phyloP scores from a whole-genome alignment of 2,329 filamentous ascomycete species.

The Colletotrichum australisinense region DNA sequence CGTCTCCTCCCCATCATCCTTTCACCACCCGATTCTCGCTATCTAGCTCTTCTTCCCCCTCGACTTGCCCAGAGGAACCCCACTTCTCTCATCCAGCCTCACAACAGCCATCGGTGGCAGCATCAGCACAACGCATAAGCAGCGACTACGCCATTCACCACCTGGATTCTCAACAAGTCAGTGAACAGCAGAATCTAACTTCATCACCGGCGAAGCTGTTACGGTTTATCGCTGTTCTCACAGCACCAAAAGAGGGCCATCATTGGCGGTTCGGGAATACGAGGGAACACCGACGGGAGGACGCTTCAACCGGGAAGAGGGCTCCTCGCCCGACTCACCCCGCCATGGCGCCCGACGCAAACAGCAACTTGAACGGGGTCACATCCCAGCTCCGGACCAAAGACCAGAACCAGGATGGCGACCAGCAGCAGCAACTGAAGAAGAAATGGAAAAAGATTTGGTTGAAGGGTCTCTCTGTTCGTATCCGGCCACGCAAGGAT shows the following conservation, averaged over 20 bases:
- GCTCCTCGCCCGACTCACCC: conserved; percentile 15
- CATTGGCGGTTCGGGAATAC: background rate
- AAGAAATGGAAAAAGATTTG: conserved; percentile 31
- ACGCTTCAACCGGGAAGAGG: conserved; percentile 9
- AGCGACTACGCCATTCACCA: background rate
- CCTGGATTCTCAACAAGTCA: background rate
- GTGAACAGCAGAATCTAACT: background rate
- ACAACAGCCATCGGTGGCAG: background rate
- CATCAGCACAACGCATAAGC: background rate
- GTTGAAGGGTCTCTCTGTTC: conserved; percentile 26
- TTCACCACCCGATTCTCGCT: background rate
- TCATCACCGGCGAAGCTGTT: background rate
- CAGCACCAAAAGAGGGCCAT: background rate
- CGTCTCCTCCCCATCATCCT: background rate
- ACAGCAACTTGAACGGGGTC: background rate
- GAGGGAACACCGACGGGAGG: background rate
- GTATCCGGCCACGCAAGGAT: conserved; percentile 28
- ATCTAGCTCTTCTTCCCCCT: background rate
- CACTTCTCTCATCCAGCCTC: background rate
- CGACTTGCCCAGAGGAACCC: background rate
- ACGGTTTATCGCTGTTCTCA: background rate
- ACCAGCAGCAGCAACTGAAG: conserved; percentile 22
- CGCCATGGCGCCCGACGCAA: conserved; percentile 26
- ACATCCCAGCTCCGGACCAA: background rate
- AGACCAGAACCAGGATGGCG: background rate